A percentile compares a stretch with the other conserved stretches of the same genome.
Evolutionary conservation across 1,139 yeast genomes (phyloP).

Genomic region (Debaryomycetaceae sp.): DNA sequence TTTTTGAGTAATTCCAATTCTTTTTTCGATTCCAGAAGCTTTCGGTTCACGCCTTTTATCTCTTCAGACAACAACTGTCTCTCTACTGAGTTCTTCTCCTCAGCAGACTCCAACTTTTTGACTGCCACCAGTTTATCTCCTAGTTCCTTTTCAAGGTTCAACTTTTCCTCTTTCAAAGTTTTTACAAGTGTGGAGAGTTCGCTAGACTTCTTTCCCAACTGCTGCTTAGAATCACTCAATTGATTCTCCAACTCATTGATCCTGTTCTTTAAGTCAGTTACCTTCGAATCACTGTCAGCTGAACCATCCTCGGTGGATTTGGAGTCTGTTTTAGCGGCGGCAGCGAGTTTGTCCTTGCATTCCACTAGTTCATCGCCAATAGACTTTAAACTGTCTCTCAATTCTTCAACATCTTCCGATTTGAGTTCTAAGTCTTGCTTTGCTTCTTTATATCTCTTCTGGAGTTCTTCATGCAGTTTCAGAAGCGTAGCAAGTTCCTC

Average conservation of each 20-base stretch:
- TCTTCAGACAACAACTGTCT: neutral
- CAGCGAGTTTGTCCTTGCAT: conserved; percentile 37
- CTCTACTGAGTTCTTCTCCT: neutral
- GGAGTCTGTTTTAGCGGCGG: neutral
- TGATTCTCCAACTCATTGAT: conserved; percentile 1
- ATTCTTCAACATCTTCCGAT: conserved; percentile 51
- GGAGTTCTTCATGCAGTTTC: conserved; percentile 3
- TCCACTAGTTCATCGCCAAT: conserved; percentile 75
- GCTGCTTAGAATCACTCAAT: neutral
- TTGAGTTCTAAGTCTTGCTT: conserved; percentile 22
- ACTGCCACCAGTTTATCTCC: neutral
- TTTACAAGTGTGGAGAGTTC: neutral
- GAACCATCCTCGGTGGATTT: neutral
- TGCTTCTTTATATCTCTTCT: conserved; percentile 2
- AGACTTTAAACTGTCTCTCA: conserved; percentile 69
- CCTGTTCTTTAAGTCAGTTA: conserved; percentile 4
- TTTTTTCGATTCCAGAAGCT: conserved; percentile 11
- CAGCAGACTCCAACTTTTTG: neutral
- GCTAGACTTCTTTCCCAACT: neutral
- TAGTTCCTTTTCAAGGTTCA: conserved; percentile 5
- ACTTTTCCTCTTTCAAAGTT: neutral
- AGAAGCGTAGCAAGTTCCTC: neutral
- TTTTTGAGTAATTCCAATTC: conserved; percentile 20
- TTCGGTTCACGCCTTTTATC: neutral
- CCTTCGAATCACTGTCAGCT: neutral